Conservation (phyloP, 2,329 filamentous ascomycete genomes). For the Stagonosporopsis vannaccii region DNA sequence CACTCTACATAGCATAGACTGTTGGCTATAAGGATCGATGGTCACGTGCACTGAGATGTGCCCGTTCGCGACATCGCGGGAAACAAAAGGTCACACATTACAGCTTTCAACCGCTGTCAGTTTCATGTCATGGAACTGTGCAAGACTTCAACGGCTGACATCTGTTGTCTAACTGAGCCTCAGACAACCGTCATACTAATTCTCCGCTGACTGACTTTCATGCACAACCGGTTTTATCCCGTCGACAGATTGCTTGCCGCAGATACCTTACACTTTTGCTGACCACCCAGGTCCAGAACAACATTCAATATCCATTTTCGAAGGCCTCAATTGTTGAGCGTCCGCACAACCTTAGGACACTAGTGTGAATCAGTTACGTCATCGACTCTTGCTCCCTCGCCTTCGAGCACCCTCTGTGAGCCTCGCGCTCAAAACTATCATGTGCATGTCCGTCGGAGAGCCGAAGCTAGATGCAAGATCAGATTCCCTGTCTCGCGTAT, state of each 20-base stretch:
- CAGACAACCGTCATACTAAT: too few species aligned
- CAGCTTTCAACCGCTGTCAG: background rate
- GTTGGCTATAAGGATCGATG: too few species aligned
- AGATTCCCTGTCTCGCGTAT: slow-evolving; percentile 10
- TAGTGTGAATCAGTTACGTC: background rate
- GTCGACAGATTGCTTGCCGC: background rate
- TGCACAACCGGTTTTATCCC: too few species aligned
- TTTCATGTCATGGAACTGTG: background rate
- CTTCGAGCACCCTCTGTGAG: background rate
- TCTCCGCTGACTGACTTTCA: background rate
- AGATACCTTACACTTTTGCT: background rate
- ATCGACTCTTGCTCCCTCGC: slow-evolving; percentile 2
- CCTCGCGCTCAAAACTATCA: background rate
- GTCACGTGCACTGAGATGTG: background rate
- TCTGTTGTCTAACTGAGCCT: background rate
- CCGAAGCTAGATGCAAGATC: slow-evolving; percentile 14
- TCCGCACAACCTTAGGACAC: background rate
- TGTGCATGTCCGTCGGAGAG: slow-evolving; percentile 27
- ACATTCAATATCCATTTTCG: too few species aligned
- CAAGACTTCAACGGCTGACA: background rate
- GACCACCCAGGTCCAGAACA: too few species aligned
- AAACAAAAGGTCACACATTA: background rate
- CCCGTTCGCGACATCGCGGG: too few species aligned
- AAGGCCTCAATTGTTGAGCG: background rate
- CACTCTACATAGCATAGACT: too few species aligned